These are phyloP conservation scores for Suillus tomentosus DNA, from an alignment of 768 basidiomycete genomes.

Conservation along the genomic window DNA sequence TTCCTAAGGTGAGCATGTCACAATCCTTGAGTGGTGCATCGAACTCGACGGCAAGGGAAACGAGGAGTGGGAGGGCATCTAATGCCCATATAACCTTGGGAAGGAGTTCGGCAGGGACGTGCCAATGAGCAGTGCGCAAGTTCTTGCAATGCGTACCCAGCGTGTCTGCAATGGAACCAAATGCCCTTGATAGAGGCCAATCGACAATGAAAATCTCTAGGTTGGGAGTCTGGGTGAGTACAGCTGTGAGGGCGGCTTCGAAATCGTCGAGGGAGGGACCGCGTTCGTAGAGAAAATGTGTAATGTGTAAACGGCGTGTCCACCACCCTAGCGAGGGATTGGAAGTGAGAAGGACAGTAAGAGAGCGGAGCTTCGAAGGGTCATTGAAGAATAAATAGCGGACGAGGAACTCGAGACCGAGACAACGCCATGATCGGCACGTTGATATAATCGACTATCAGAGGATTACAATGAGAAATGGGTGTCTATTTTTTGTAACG, in stretches of 20 bases:
- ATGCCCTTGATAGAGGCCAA: slow-evolving; percentile 59
- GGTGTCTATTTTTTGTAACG: neutral
- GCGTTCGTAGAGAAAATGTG: slow-evolving; percentile 47
- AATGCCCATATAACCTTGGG: slow-evolving; percentile 75
- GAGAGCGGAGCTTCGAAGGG: slow-evolving; percentile 52
- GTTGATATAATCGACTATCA: slow-evolving; percentile 66
- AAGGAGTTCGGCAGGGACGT: slow-evolving; percentile 53
- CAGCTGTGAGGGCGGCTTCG: slow-evolving; percentile 54
- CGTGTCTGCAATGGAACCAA: slow-evolving; percentile 66
- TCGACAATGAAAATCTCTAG: slow-evolving; percentile 74
- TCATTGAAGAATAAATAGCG: slow-evolving; percentile 69
- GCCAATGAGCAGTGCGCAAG: slow-evolving; percentile 64
- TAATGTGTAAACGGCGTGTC: slow-evolving; percentile 71
- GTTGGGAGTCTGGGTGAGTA: slow-evolving; percentile 69
- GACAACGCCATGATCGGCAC: slow-evolving; percentile 60
- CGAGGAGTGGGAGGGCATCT: slow-evolving; percentile 57
- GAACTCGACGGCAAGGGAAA: slow-evolving; percentile 60
- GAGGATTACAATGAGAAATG: slow-evolving; percentile 1
- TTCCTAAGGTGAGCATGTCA: slow-evolving; percentile 58
- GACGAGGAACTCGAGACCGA: slow-evolving; percentile 69
- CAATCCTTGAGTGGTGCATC: slow-evolving; percentile 29
- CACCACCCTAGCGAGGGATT: slow-evolving; percentile 65
- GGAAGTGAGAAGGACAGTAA: slow-evolving; percentile 54
- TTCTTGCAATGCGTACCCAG: slow-evolving; percentile 52
- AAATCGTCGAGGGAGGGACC: slow-evolving; percentile 49